phyloP scores from a whole-genome alignment of 345 rosid genomes.

The Noccaea caerulescens region DNA sequence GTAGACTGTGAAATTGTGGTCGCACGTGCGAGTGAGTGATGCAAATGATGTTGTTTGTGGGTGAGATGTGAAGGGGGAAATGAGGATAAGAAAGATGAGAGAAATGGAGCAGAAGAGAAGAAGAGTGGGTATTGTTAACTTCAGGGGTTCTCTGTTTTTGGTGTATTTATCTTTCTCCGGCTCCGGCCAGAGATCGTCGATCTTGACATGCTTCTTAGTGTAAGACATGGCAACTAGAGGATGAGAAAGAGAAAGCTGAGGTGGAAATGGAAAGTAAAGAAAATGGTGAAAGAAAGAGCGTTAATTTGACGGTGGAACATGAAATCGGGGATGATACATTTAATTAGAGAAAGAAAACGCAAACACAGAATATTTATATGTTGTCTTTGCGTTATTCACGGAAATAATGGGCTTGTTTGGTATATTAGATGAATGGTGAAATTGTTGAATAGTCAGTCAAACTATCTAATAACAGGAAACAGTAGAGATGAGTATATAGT shows the following conservation, averaged over 20 bases:
- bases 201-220: conserved; percentile 37
- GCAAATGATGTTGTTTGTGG: not conserved
- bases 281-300: not conserved
- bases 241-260: conserved; percentile 2
- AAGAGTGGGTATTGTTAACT: conserved; percentile 6
- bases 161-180: conserved; percentile 31
- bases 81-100: conserved; percentile 7
- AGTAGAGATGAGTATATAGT: no score
- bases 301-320: conserved; percentile 32
- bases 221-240: conserved; percentile 22
- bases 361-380: not conserved
- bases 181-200: conserved; percentile 17
- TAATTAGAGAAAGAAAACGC: not conserved
- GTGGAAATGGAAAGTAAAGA: not conserved
- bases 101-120: conserved; percentile 29
- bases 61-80: conserved; percentile 1
- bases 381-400: conserved; percentile 14
- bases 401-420: not conserved
- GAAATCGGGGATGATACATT: conserved; percentile 3
- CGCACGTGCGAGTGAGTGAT: conserved; percentile 23
- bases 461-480: not conserved
- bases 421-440: not conserved
- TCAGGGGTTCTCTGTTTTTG: conserved; percentile 20
- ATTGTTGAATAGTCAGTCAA: not conserved
- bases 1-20: conserved; percentile 44